A percentile compares a stretch with the other conserved stretches of the same genome.
Conservation (phyloP, 768 basidiomycete genomes). For the Calvatia gigantea region DNA sequence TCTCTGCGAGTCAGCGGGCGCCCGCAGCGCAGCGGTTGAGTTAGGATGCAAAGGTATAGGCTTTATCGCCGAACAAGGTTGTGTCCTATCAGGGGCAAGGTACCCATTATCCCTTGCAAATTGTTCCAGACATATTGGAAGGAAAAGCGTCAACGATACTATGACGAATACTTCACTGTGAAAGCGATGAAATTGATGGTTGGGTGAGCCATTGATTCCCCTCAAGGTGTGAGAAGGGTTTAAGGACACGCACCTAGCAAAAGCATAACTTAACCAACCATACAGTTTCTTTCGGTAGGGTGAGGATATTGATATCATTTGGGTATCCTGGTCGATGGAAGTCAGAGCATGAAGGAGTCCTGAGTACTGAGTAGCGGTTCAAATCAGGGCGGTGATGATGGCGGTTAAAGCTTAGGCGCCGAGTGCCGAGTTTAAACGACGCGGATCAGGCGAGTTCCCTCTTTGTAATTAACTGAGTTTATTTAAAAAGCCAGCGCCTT, state of each 20-base stretch:
- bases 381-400: background rate
- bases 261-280: slow-evolving; percentile 85
- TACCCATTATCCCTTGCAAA: slow-evolving; percentile 89
- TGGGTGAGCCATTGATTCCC: background rate
- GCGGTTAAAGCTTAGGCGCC: background rate
- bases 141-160: slow-evolving; percentile 75
- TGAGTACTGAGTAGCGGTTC: too few relatives aligned
- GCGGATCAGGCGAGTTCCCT: too few relatives aligned
- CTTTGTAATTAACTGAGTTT: too few relatives aligned
- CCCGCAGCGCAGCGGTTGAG: slow-evolving; percentile 12
- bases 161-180: slow-evolving; percentile 76
- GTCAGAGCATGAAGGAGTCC: background rate
- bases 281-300: slow-evolving; percentile 44
- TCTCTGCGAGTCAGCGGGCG: slow-evolving; percentile 34
- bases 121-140: slow-evolving; percentile 83
- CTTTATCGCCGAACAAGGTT: slow-evolving; percentile 45
- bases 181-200: background rate
- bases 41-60: slow-evolving; percentile 13
- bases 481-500: too few relatives aligned
- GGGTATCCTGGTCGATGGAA: too few relatives aligned
- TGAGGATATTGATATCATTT: slow-evolving; percentile 6
- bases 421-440: too few relatives aligned
- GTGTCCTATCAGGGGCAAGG: slow-evolving; percentile 61
- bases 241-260: slow-evolving; percentile 56
- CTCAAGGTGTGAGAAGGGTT: too few relatives aligned